Base-by-base conservation (phyloP, 2,329 filamentous ascomycete genomes). In the Daldinia sp. region DNA sequence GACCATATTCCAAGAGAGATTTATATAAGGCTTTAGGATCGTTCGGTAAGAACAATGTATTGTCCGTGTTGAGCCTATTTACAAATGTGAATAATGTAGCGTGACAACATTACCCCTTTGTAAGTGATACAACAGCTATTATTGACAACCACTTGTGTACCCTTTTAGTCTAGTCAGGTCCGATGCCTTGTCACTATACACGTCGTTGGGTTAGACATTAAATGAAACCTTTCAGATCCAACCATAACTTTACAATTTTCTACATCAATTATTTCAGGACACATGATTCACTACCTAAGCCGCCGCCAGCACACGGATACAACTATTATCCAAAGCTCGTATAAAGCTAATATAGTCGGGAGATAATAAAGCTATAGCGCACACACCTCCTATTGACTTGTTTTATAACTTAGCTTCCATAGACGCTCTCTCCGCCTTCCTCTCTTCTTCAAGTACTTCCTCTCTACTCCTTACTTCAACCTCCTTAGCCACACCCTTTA, bases 381-480 rank as follows among this genome's bases (percentile, higher is more conserved):
- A 10, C 10, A 5, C 11, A 30, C 45, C 15, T 32, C 11, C 1
- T 8, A 11, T 27, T 27, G 39, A 45, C 19, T 45, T n/a, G 50
- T 17, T 8, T 8, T 39, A 30, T 11, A n/a, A 19, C 19, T 64
- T 70, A n/a, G 58, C 43, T 25, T 61, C 64, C 19, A 43, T 53
- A 21, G 52, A 50, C 21, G 61, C 34, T 17, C 39, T 61, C 56
- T 71, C 73, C n/a, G 19, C 61, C 61, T 73, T 72, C 69, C 75
- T 80, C 72, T 83, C 80, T 72, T 81, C 81, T 13, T 70, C 74
- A 62, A 87, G 62, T 0, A 85, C 79, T 41, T 87, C 84, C 27
- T 79, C 78, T 66, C 83, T 77, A 59, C 69, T 67, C 60, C 81
- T 74, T 2, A 90, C 79, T 73, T 88, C 84, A 1, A 88, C 78